Conservation (phyloP, 2,329 filamentous ascomycete genomes). For the Helotiales sp. region DNA sequence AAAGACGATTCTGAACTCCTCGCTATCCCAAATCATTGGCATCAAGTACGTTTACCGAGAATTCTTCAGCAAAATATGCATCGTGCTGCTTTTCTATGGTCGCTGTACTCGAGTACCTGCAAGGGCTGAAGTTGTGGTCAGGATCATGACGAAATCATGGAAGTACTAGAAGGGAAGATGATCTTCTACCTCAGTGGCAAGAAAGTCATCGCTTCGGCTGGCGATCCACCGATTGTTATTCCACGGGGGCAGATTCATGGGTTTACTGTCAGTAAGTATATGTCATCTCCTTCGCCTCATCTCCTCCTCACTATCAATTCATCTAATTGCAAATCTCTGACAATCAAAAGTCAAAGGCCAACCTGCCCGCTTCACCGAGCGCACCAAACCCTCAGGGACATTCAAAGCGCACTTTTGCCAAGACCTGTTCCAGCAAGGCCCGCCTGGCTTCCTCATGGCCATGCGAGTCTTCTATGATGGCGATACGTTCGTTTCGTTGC, state of each 20-base stretch:
- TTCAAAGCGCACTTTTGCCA: slow-evolving; percentile 27
- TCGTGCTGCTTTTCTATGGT: no score
- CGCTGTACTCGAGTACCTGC: not conserved
- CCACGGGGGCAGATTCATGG: slow-evolving; percentile 19
- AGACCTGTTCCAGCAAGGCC: slow-evolving; percentile 20
- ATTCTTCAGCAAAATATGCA: no score
- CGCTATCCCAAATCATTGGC: slow-evolving; percentile 20
- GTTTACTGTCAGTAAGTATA: slow-evolving; percentile 12
- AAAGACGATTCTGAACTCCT: slow-evolving; percentile 18
- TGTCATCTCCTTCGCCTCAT: no score
- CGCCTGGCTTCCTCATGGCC: slow-evolving; percentile 9
- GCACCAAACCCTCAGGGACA: slow-evolving; percentile 11
- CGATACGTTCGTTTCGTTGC: slow-evolving; percentile 18
- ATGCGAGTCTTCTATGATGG: slow-evolving; percentile 22
- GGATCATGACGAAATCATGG: slow-evolving; percentile 26
- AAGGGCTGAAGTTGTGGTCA: no score
- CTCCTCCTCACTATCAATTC: not conserved
- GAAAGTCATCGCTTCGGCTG: slow-evolving; percentile 15
- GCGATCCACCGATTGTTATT: slow-evolving; percentile 18
- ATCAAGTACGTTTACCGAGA: slow-evolving; percentile 15
- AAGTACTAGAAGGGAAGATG: slow-evolving; percentile 18
- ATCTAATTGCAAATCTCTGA: not conserved
- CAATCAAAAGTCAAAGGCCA: slow-evolving; percentile 16
- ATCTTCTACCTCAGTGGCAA: slow-evolving; percentile 23
- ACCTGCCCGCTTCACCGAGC: slow-evolving; percentile 9